Evolutionary conservation across 805 yeast genomes (phyloP), one percentile per base, ranked within the genome.

Genomic region (Starmerella bombi): DNA sequence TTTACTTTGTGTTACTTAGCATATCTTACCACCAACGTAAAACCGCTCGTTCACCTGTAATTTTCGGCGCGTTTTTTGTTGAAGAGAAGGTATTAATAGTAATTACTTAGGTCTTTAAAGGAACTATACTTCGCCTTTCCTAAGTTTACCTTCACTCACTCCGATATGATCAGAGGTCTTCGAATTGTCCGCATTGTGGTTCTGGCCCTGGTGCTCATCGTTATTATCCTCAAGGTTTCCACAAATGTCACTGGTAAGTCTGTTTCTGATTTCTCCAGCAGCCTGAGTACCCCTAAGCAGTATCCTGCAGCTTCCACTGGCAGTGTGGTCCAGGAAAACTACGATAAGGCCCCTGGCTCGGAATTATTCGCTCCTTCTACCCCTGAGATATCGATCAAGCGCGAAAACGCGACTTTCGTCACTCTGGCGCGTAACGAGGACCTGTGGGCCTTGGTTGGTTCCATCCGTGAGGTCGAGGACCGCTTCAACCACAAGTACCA

Each of bases 401-500:
- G 54, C 27, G 64, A 56, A 22, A 61, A 60, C 36, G 71, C 73
- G 5, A 67, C 73, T 4, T 59, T 69, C 32, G 64, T 67, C 34
- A 60, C 85, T 2, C 64, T 82, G 50, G 83, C 83, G 27, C 68
- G 91, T 54, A 77, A 82, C 59, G 53, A 62, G 21, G 94, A 82
- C 52, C 56, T 80, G 45, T 55, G 63, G 50, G 67, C 65, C n/a
- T 63, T 80, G 37, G 48, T 77, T 27, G 67, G 64, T 35, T 74
- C 91, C 5, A 77, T 84, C 44, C 68, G 77, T 42, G 66, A 70
- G 43, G 71, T 82, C 29, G 93, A 83, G 65, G 83, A 79, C 59
- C 70, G 86, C 41, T 85, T 85, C 65, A 85, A 88, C 64, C 59
- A 61, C 37, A 65, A 75, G 46, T 85, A 56, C 62, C 73, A 80